Base-by-base conservation (phyloP, 208 protist species). In the Trypanosoma vivax region DNA sequence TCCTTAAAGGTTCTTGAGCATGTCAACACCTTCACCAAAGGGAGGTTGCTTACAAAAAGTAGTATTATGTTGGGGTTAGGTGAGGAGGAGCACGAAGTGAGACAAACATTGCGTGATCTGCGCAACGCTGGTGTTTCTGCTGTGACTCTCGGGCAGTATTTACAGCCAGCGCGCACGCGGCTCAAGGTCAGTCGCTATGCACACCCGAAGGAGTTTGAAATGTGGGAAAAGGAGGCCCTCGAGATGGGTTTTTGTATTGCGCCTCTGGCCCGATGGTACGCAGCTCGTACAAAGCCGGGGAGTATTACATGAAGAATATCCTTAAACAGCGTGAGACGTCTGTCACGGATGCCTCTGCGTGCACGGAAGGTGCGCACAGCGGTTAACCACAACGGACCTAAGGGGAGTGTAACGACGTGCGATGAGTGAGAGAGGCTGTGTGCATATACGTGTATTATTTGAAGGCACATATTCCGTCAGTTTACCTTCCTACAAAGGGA, bases 11-110 rank as follows among this genome's bases (percentile, higher is more conserved):
- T 96, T 4, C 82, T 99, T 11, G 76, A 96, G 60, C 73, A 89
- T 51, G 85, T 90, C n/a, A 95, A 82, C 10, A 91, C 88, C 52
- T 74, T 66, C 51, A 90, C 76, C 16, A 64, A 85, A 21, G 83
- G 76, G 1, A 52, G 61, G 23, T 57, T 99, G 60, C 71, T 98
- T 16, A 99, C 97, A 0, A 99, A 99, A 76, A 96, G 90, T 33
- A 97, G 90, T 50, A 97, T 99, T 60, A 99, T 99, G 97, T 83
- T 99, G 2, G 97, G 97, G 18, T 71, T 97, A 10, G 97, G 97
- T 37, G 97, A 99, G 73, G 76, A 73, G 49, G 94, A 98, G 42
- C 83, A 92, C 19, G 96, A 99, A 64, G 81, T 99, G 5, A 65
- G 88, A 34, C 94, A 97, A 59, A 96, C 96, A 1, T 83, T 99